Conservation (phyloP, 352 stramenopile species). For the Thraustotheca clavata region DNA sequence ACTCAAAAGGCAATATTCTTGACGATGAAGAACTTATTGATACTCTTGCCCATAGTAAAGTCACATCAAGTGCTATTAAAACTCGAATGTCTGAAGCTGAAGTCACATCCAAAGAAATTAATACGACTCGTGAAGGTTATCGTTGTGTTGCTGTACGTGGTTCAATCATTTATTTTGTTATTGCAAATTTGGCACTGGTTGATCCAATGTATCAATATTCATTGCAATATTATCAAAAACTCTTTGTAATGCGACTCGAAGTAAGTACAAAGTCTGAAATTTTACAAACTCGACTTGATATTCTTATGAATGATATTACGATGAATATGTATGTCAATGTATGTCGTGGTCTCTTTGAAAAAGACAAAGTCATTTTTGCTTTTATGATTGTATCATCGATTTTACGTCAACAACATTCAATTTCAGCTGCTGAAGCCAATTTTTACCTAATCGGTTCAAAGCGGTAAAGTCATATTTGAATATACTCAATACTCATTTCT, state of each 20-base stretch:
- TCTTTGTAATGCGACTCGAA: conserved; percentile 87
- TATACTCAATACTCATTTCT: not conserved
- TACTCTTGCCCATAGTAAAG: conserved; percentile 83
- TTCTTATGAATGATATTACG: conserved; percentile 89
- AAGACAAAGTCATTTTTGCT: conserved; percentile 92
- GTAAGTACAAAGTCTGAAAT: conserved; percentile 72
- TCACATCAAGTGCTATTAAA: conserved; percentile 86
- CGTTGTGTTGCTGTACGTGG: conserved; percentile 84
- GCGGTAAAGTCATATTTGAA: conserved; percentile 22
- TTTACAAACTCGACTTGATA: conserved; percentile 73
- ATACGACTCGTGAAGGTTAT: conserved; percentile 86
- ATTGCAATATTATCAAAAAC: conserved; percentile 90
- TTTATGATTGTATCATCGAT: conserved; percentile 91
- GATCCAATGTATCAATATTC: conserved; percentile 95
- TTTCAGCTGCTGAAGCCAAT: conserved; percentile 71
- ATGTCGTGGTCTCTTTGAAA: conserved; percentile 91
- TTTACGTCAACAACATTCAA: conserved; percentile 57
- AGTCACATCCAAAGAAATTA: conserved; percentile 85
- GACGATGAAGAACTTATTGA: conserved; percentile 93
- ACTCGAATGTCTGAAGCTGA: conserved; percentile 86
- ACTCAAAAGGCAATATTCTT: conserved; percentile 90
- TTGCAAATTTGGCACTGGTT: conserved; percentile 85
- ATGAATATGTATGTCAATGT: conserved; percentile 92
- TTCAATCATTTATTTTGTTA: conserved; percentile 92
- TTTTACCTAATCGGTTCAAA: conserved; percentile 87